Conservation (phyloP, 2,329 filamentous ascomycete genomes). For the Saccharata proteae region DNA sequence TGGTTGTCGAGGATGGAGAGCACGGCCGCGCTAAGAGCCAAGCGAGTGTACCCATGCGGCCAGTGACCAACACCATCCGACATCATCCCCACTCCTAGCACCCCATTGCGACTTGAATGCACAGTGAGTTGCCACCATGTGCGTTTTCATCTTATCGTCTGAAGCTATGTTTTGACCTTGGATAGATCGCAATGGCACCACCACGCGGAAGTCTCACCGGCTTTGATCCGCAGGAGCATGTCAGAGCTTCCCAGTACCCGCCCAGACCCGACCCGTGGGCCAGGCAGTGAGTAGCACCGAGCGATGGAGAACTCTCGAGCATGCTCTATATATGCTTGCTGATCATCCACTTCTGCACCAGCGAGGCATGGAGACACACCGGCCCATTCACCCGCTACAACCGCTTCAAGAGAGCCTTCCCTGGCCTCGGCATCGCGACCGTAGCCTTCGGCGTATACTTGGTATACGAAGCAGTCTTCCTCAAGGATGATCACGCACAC, state of each 20-base stretch:
- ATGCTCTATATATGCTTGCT: constrained; percentile 2
- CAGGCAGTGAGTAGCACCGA: constrained; percentile 48
- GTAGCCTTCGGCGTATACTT: constrained; percentile 88
- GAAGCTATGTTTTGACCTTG: too few species aligned
- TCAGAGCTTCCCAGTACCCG: constrained; percentile 54
- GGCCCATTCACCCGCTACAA: constrained; percentile 81
- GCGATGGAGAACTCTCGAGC: too few species aligned
- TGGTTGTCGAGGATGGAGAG: too few species aligned
- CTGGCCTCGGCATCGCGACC: constrained; percentile 82
- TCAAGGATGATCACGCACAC: constrained; percentile 47
- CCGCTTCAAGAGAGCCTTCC: constrained; percentile 76
- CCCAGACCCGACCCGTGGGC: constrained; percentile 51
- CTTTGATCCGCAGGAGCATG: constrained; percentile 77
- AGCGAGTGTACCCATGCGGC: too few species aligned
- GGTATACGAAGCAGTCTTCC: constrained; percentile 76
- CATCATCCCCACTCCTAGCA: too few species aligned
- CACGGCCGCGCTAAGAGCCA: too few species aligned
- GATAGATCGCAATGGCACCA: constrained; percentile 35
- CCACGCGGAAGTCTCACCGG: constrained; percentile 68
- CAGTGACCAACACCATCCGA: too few species aligned
- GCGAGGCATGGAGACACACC: constrained; percentile 89
- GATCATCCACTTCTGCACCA: constrained; percentile 26
- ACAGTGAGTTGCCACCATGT: too few species aligned
- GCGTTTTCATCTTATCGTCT: too few species aligned
- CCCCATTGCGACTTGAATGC: too few species aligned